Conservation (phyloP, 2,329 filamentous ascomycete genomes). For the Lachnellula hyalina region DNA sequence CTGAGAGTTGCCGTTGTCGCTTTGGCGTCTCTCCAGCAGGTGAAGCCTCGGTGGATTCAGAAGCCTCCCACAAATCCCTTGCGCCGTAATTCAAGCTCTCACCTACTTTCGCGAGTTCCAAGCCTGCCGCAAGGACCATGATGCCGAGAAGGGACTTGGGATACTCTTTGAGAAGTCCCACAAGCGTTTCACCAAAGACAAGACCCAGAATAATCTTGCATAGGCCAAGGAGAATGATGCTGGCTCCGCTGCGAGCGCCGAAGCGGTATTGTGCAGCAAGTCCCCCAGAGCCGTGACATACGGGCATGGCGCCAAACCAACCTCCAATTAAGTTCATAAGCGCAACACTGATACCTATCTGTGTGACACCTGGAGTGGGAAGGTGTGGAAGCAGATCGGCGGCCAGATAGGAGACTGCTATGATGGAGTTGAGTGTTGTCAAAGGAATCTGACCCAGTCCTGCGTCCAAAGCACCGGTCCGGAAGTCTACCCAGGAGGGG, state of each 20-base stretch:
- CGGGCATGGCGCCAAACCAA: constrained; percentile 93
- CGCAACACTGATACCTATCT: constrained; percentile 75
- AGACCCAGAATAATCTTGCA: constrained; percentile 74
- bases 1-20: constrained; percentile 49
- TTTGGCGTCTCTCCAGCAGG: constrained; percentile 29
- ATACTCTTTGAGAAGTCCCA: constrained; percentile 65
- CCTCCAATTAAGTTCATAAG: constrained; percentile 79
- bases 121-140: constrained; percentile 83
- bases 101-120: constrained; percentile 82
- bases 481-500: constrained; percentile 41
- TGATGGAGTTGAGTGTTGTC: constrained; percentile 86
- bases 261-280: constrained; percentile 89
- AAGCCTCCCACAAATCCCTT: constrained; percentile 54
- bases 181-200: constrained; percentile 67
- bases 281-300: constrained; percentile 89
- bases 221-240: constrained; percentile 71
- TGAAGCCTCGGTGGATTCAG: constrained; percentile 34
- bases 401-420: constrained; percentile 78
- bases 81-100: constrained; percentile 74
- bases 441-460: constrained; percentile 77
- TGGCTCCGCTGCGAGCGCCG: constrained; percentile 81
- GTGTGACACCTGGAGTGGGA: constrained; percentile 64
- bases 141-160: constrained; percentile 74
- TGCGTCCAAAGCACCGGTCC: constrained; percentile 49
- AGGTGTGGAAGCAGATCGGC: constrained; percentile 69